These are phyloP conservation scores for Trichoderma gamsii DNA, from an alignment of 495 filamentous ascomycete genomes.

Conservation along the genomic window DNA sequence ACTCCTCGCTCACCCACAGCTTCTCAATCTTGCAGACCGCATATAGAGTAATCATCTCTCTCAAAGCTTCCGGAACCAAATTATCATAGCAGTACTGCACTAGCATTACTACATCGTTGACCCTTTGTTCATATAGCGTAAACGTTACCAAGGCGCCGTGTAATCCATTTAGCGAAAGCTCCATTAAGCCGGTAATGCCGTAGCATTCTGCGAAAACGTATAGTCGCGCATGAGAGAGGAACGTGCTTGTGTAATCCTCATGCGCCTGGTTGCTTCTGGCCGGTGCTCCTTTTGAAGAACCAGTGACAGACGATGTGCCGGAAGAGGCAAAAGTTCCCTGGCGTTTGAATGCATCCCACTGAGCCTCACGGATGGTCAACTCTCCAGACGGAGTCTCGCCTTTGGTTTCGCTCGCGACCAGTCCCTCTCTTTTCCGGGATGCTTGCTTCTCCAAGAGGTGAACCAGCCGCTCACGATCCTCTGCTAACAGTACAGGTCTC, in stretches of 20 bases:
- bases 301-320: background rate
- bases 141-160: background rate
- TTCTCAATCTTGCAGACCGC: conserved; percentile 7
- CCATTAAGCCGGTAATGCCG: background rate
- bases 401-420: background rate
- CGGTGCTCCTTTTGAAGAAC: background rate
- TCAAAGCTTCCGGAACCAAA: conserved; percentile 7
- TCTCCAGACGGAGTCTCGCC: background rate
- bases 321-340: background rate
- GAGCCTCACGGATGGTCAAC: background rate
- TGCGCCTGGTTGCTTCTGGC: background rate
- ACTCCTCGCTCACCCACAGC: conserved; percentile 7
- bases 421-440: background rate
- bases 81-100: conserved; percentile 14
- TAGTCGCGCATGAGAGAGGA: conserved; percentile 6
- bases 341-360: background rate
- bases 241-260: conserved; percentile 1
- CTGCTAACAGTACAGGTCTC: too few species aligned
- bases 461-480: too few species aligned
- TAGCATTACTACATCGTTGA: background rate
- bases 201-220: conserved; percentile 15
- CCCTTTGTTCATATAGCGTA: conserved; percentile 2
- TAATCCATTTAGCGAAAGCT: background rate
- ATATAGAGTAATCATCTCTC: conserved; percentile 9
- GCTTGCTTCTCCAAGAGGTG: too few species aligned